Conservation (phyloP, 768 basidiomycete genomes). For the Boletellus ananas region DNA sequence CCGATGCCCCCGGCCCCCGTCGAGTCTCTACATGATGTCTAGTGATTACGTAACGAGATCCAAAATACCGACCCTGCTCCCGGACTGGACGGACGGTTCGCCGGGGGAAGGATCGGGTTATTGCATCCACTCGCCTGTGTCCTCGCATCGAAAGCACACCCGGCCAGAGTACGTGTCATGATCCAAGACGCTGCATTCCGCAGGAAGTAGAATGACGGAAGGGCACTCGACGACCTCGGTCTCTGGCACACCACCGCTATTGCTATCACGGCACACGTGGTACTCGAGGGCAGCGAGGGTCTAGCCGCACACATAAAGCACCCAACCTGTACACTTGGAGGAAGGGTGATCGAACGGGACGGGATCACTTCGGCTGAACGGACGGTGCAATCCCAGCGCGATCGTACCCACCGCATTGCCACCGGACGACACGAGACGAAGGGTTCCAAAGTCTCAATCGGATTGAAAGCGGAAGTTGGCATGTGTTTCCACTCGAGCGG, state of each 20-base stretch:
- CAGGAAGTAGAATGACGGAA: not conserved
- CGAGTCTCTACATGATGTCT: no score
- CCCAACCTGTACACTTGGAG: conserved; percentile 13
- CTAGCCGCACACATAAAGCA: not conserved
- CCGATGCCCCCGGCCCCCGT: no score
- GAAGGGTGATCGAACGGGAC: conserved; percentile 7
- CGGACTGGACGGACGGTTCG: no score
- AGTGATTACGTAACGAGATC: no score
- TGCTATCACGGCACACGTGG: not conserved
- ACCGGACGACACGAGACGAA: conserved; percentile 1
- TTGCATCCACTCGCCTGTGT: no score
- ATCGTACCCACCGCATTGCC: conserved; percentile 2
- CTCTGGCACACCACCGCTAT: no score
- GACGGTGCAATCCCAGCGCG: conserved; percentile 4
- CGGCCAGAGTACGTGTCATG: conserved; percentile 21
- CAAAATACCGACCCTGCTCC: no score
- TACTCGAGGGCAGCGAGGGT: conserved; percentile 11
- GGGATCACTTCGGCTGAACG: not conserved
- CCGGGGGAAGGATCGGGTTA: no score
- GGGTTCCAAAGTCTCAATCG: conserved; percentile 3
- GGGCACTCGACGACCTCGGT: conserved; percentile 4
- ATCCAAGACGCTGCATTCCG: conserved; percentile 4
- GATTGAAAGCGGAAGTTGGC: not conserved
- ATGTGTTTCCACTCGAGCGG: not conserved
- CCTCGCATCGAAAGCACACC: conserved; percentile 9